Evolutionary conservation across 768 basidiomycete genomes (phyloP), one percentile per base, ranked within the genome.

Genomic region (Serendipita sp.): DNA sequence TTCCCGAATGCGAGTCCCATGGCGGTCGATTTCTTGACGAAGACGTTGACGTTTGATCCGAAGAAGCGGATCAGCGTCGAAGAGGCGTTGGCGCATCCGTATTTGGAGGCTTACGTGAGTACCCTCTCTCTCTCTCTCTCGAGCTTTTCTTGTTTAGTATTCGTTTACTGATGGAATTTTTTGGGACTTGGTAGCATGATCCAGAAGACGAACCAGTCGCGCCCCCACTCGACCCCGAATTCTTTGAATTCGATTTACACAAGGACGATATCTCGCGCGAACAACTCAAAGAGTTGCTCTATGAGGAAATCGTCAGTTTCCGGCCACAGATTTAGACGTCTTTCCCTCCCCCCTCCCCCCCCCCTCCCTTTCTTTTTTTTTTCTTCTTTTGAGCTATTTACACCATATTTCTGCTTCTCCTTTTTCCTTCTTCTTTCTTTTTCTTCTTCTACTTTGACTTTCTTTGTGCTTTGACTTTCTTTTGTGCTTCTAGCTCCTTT

Each of bases 41-140:
- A 81, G 76, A 89, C 86, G 52, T 71, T 93, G 76, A 95, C 96
- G 0, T 99, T 98, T 75, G 94, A 96, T 75, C 95, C 96, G 28
- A 94, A 93, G 79, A 96, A 94, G 74, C 86, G 96, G 51, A 86
- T 92, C 73, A 91, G 91, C 0, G 91, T 94, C 47, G 94, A 97
- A 72, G 85, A 94, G 65, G 93, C 93, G 3, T 78, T 99, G 38
- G 86, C 86, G 63, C 90, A 93, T 70, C 89, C 91, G 2, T 91
- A 91, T 72, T 80, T 90, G 60, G 77, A 83, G 44, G 84, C 89
- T 64, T 90, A 90, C 71, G 86, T 85, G 66, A 65, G 81, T 76
- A 28, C 13, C 30, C 48, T 36, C 60, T 41, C 45, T 10, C 11
- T 10, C 11, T 45, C 11, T n/a, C 10, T 45, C n/a, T 45, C 10